Base-by-base conservation (phyloP, 345 rosid species). In the Brassica cretica region DNA sequence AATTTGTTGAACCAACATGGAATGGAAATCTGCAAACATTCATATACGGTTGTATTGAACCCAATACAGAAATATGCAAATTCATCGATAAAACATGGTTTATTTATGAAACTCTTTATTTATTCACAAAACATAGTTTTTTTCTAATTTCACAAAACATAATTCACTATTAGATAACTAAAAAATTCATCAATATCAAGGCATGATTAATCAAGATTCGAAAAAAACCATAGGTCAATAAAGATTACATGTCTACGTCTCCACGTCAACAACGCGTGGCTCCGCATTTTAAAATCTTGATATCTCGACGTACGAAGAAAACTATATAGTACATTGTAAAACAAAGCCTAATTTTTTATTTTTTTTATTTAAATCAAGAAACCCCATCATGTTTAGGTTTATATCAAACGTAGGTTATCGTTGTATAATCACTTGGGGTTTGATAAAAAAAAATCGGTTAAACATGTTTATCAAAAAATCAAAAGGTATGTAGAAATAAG, bases 241-340 rank as follows among this genome's bases (percentile, higher is more conserved):
- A 49, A 49, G 32, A 21, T 25, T 1, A 62, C 37, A 76, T 37
- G 70, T 70, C 70, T 9, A 33, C 21, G 64, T 76, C 74, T 76
- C 80, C 70, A 76, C 46, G 64, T 70, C 75, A 71, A 25, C 70
- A 51, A 70, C 64, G 70, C 75, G 70, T 76, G 70, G 75, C 14
- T 68, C 73, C 16, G 11, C 32, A 6, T 12, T 29, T 60, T 76
- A 69, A 68, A 46, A n/a, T 44, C 15, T 7, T 74, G 59, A 51
- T 9, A 53, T 33, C 14, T 64, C 32, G 21, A 27, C 30, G 3
- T 61, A 15, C 24, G n/a, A 35, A 59, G 24, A 37, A 59, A 25
- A 37, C n/a, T 27, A 9, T 14, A 27, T 27, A 27, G 30, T 27
- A 60, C 8, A 25, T 10, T 60, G 25, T 24, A 60, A 9, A 68